Base-by-base conservation (phyloP, 1,284 basidiomycete species). In the Ceraceosorus bombacis region DNA sequence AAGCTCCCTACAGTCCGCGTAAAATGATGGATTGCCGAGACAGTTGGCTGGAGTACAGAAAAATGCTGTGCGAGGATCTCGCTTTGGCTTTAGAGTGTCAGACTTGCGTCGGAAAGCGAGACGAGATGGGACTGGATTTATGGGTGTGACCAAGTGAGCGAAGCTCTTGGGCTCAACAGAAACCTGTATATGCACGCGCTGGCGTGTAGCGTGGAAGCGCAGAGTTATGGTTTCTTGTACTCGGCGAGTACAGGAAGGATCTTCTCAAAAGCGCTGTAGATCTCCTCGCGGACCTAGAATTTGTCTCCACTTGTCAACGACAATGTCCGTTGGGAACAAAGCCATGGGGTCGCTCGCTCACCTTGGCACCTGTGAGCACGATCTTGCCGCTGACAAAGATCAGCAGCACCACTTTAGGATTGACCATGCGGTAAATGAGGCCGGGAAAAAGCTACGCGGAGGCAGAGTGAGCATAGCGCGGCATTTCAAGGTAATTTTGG, bases 321-420 rank as follows among this genome's bases (percentile, higher is more conserved):
- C 36, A 13, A 13, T 36, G 40, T 2, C 36, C 1, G 46, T 41
- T 36, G 9, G 37, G 62, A 64, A 41, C 62, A 56, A 65, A 57
- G 13, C 71, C 58, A 68, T 57, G 67, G 68, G 67, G 68, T 70
- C 68, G 65, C 5, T 59, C 57, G 74, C 78, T 81, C 80, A 91
- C 92, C 86, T 99, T 99, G 51, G 94, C 95, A 79, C 95, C 94
- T 13, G 95, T 98, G 74, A 99, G 82, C 63, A 98, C 94, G 72
- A 98, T 97, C 83, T 98, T 99, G 62, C 95, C 95, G 15, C 92
- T 97, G 9, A 98, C 95, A 80, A 98, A 98, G 78, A 99, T 98
- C 60, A 98, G 83, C 41, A 99, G 82, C 57, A 98, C 95, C 67
- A 99, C 95, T 81, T 98, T 99, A 10, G 95, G 95, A 80, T 98